Base-by-base conservation (phyloP, 2,329 filamentous ascomycete species). In the Sporothrix pseudoabietina region DNA sequence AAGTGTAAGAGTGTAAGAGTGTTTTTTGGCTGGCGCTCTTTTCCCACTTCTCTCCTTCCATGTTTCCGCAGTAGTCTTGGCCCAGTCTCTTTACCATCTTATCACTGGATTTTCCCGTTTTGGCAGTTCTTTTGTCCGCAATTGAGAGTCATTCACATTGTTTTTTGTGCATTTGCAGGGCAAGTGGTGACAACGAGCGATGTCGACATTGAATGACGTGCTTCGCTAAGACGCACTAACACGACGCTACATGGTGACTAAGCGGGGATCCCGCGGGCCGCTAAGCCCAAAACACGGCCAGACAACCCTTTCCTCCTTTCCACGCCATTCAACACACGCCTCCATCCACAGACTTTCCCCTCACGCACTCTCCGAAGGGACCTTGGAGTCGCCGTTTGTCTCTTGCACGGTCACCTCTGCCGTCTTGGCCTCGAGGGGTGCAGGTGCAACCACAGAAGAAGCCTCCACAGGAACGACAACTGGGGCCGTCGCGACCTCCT, bases 151-250 rank as follows among this genome's bases (percentile, higher is more conserved):
- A 10, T 65, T 9, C n/a, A 39, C 32, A 39, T 61, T 61, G 57
- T 61, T 12, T 55, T 55, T 22, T 12, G 49, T n/a, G 52, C 26
- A 35, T 68, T 16, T 9, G 16, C 26, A 39, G n/a, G 30, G 5
- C 41, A 14, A 9, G 3, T 22, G 19, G 19, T 30, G 66, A 69
- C 49, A 52, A 12, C 10, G 26, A 68, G 14, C 65, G 9, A 68
- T 68, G 65, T 68, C 65, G 65, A 68, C 65, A 68, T 68, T 19
- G 44, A 47, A 68, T 68, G 65, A 68, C 65, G 65, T 68, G 65
- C 35, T 68, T 52, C 44, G 65, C 65, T 68, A 68, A 52, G 26
- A 35, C 22, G 44, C 44, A 52, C 65, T 68, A 68, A 68, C 65
- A 52, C 14, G 14, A 35, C 65, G 65, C 65, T 49, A 68, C 30